A percentile compares a stretch with the other conserved stretches of the same genome.
Evolutionary conservation across 2,329 filamentous ascomycete species (phyloP).

Genomic region (Tolypocladium sp.): DNA sequence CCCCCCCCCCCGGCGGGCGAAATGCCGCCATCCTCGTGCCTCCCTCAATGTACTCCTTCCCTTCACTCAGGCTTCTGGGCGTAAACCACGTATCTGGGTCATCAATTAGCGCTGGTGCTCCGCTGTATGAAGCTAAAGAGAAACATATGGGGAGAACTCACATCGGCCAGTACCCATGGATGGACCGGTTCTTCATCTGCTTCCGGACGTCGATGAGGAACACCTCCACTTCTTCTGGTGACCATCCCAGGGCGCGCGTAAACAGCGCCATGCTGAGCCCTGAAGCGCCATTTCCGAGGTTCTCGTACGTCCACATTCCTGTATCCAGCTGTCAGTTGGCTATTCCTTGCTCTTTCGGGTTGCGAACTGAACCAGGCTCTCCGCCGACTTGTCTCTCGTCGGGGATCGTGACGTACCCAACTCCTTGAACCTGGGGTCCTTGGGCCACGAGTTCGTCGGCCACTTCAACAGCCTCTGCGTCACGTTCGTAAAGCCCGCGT

Average conservation of each 20-base stretch:
- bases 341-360: no score
- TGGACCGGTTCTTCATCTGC: constrained; percentile 22
- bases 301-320: constrained; percentile 26
- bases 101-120: not conserved
- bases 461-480: constrained; percentile 36
- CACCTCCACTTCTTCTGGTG: constrained; percentile 18
- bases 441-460: constrained; percentile 43
- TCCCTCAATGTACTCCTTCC: not conserved
- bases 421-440: constrained; percentile 40
- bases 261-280: constrained; percentile 28
- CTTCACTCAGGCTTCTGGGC: constrained; percentile 2
- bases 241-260: constrained; percentile 27
- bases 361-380: not conserved
- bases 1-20: no score
- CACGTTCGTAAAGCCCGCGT: constrained; percentile 45
- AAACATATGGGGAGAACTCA: constrained; percentile 10
- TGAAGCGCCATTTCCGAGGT: constrained; percentile 22
- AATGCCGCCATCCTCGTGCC: no score
- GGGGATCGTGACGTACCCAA: constrained; percentile 25
- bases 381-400: constrained; percentile 8
- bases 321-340: constrained; percentile 5
- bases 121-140: no score
- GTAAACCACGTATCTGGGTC: constrained; percentile 2
- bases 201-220: constrained; percentile 22
- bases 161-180: constrained; percentile 30